A percentile compares a stretch with the other conserved stretches of the same genome.
phyloP scores from a whole-genome alignment of 2,329 filamentous ascomycete genomes.

The Penicillium sp. region DNA sequence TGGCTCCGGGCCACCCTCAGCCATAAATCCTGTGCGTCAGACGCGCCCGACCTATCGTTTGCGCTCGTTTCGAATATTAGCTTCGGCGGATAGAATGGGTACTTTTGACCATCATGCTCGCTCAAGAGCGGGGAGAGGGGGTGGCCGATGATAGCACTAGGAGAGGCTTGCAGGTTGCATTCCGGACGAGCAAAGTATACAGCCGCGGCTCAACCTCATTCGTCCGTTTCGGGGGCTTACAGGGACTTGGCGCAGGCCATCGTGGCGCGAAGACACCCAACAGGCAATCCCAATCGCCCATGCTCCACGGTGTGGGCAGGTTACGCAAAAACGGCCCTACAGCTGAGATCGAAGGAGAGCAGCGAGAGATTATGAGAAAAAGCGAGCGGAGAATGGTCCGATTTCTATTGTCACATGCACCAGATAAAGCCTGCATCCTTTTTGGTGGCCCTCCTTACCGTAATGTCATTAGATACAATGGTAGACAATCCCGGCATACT shows the following conservation, averaged over 20 bases:
- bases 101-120: no score
- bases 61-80: neutral
- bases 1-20: neutral
- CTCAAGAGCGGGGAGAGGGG: neutral
- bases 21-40: constrained; percentile 1
- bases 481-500: constrained; percentile 33
- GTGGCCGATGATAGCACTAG: neutral
- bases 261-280: constrained; percentile 5
- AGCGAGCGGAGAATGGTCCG: constrained; percentile 43
- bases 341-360: constrained; percentile 1
- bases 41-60: constrained; percentile 9
- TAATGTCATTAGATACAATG: constrained; percentile 43
- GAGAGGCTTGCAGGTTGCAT: constrained; percentile 12
- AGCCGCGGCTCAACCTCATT: constrained; percentile 10
- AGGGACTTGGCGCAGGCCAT: neutral
- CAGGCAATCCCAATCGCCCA: neutral
- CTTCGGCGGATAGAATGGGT: neutral
- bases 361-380: constrained; percentile 11
- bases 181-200: constrained; percentile 8
- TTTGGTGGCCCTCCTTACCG: constrained; percentile 37
- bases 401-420: constrained; percentile 41
- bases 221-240: neutral
- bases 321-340: constrained; percentile 10
- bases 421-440: constrained; percentile 33
- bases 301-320: constrained; percentile 1